Conservation (phyloP, 352 stramenopile species). For the Pythium angustatum region DNA sequence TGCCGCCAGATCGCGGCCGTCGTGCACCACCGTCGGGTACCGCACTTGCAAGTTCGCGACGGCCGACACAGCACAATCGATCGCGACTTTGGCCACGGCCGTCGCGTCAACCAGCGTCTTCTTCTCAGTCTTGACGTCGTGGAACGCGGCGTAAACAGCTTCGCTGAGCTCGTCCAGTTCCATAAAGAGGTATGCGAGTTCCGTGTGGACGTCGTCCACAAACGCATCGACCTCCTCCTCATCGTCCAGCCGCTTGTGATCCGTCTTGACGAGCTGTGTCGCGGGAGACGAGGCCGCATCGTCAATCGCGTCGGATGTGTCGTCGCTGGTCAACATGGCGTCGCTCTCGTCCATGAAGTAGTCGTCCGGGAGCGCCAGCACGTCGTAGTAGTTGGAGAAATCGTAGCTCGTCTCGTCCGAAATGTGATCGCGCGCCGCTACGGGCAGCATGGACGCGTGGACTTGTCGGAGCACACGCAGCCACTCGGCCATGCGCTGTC, state of each 20-base stretch:
- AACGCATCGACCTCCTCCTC: not conserved
- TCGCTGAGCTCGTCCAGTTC: constrained; percentile 27
- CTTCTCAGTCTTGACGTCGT: constrained; percentile 35
- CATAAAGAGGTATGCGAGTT: constrained; percentile 33
- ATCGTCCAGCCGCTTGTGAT: not conserved
- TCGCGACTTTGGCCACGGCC: constrained; percentile 33
- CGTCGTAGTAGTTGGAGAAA: constrained; percentile 15
- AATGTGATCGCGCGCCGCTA: not conserved
- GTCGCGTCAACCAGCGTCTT: constrained; percentile 41
- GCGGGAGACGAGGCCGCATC: not conserved
- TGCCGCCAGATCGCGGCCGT: not conserved
- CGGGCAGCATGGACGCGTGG: not conserved
- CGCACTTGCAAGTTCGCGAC: constrained; percentile 28
- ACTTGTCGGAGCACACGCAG: not conserved
- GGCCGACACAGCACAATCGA: constrained; percentile 24
- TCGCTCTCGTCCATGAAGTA: not conserved
- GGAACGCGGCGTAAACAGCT: constrained; percentile 29
- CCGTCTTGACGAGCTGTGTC: not conserved
- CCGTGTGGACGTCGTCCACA: constrained; percentile 27
- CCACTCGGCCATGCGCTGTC: not conserved
- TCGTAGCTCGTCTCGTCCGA: not conserved
- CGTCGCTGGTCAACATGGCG: not conserved
- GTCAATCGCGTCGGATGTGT: no score
- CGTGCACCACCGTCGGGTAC: constrained; percentile 10
- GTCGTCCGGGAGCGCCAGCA: constrained; percentile 7